Percentiles rank a stretch among this genome's conserved stretches.
Evolutionary conservation across 2,329 filamentous ascomycete genomes (phyloP).

Genomic region (Orbilia brochopaga): DNA sequence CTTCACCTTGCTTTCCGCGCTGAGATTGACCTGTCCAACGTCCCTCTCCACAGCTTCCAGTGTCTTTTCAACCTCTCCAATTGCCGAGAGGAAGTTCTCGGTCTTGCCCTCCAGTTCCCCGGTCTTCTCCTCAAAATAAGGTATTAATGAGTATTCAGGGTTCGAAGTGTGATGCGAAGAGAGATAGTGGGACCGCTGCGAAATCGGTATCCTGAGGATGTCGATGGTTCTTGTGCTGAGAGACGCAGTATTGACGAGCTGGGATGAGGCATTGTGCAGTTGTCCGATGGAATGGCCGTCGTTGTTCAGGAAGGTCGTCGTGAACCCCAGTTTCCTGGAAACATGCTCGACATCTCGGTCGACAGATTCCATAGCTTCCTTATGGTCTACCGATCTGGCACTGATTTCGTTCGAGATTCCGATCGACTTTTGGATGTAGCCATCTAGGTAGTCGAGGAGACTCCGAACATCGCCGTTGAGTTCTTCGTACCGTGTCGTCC

Average conservation of each 20-base stretch:
- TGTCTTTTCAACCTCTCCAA: constrained; percentile 64
- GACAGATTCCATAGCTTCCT: constrained; percentile 69
- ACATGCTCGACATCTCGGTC: constrained; percentile 70
- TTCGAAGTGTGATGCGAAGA: constrained; percentile 53
- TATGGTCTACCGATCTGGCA: constrained; percentile 69
- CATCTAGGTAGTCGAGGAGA: constrained; percentile 78
- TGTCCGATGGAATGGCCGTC: constrained; percentile 52
- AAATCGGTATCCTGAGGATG: constrained; percentile 54
- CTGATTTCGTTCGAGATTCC: constrained; percentile 77
- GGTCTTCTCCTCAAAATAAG: constrained; percentile 63
- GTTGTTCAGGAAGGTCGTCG: constrained; percentile 54
- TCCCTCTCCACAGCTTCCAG: constrained; percentile 62
- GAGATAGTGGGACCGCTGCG: constrained; percentile 54
- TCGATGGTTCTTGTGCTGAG: constrained; percentile 55
- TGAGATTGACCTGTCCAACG: constrained; percentile 54
- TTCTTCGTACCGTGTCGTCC: constrained; percentile 90
- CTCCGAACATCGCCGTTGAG: constrained; percentile 81
- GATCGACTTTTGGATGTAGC: constrained; percentile 79
- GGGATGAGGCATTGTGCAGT: constrained; percentile 52
- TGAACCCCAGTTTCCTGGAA: constrained; percentile 56
- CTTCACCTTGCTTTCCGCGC: constrained; percentile 60
- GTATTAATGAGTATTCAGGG: constrained; percentile 58
- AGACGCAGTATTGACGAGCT: constrained; percentile 53
- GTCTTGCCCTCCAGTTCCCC: constrained; percentile 62
- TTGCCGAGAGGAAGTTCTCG: constrained; percentile 60